A percentile compares a stretch with the other conserved stretches of the same genome.
phyloP scores from a whole-genome alignment of 2,329 filamentous ascomycete species.

The Calonectria montana region DNA sequence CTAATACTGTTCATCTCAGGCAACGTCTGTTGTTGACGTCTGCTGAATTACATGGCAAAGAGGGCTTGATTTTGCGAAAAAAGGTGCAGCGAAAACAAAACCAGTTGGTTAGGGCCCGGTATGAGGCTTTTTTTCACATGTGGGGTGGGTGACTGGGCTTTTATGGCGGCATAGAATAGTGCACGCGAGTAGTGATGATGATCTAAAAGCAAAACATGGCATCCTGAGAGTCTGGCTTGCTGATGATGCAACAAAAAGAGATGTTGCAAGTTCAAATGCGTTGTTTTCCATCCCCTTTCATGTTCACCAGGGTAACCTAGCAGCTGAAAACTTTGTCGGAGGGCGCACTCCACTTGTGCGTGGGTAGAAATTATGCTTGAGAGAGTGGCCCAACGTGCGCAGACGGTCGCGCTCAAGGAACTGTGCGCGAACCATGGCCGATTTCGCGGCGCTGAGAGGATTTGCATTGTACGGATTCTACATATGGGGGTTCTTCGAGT shows the following conservation, averaged over 20 bases:
- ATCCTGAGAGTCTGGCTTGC: background rate
- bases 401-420: background rate
- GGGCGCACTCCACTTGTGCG: background rate
- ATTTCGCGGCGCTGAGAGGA: background rate
- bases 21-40: background rate
- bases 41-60: no score
- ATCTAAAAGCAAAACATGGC: background rate
- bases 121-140: background rate
- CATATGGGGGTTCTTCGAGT: background rate
- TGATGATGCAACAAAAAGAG: background rate
- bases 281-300: background rate
- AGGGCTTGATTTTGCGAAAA: no score
- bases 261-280: background rate
- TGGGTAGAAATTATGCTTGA: constrained; percentile 9
- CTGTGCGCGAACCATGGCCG: background rate
- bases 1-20: background rate
- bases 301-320: background rate
- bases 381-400: background rate
- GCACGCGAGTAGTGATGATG: background rate
- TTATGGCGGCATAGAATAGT: background rate
- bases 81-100: background rate
- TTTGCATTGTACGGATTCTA: background rate
- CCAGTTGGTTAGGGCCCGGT: background rate
- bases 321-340: background rate
- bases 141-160: background rate